Base-by-base conservation (phyloP, 2,329 filamentous ascomycete species). In the Alternaria angustiovoidea region DNA sequence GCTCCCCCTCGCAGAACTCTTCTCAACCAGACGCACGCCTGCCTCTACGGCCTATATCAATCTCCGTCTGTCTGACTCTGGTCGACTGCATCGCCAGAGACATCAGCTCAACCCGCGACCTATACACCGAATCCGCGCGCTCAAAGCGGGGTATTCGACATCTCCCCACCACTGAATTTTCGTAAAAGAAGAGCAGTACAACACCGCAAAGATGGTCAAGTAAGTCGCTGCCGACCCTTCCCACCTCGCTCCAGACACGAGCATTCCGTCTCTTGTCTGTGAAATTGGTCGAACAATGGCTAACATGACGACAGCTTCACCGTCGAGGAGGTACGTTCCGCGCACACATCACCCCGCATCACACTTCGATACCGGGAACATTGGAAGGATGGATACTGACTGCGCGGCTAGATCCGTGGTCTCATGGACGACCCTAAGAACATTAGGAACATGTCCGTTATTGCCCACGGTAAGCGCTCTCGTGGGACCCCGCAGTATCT, bases 141-240 rank as follows among this genome's bases (percentile, higher is more conserved):
- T 51, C 54, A 66, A 74, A 72, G 77, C 76, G 77, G 76, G 77
- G 76, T 77, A 77, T 69, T 71, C 64, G 63, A 66, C 59, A 65
- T 59, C 63, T 66, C 67, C 62, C 64, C 70, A 73, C 67, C 65
- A 71, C 68, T 70, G 66, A 77, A 74, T 76, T 77, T 77, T 75
- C 63, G 63, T 62, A 73, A 68, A 65, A 72, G 65, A 74, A 64
- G 70, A 49, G 76, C 63, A 68, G 61, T 51, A 59, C 62, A 91
- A 88, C 81, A 92, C 93, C 92, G 93, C 86, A 91, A 97, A 93
- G 83, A 99, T 99, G 95, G 95, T 99, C 83, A 97, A 98, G 94
- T 97, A 91, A 91, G 94, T 94, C 57, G 63, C 62, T 59, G 42
- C 61, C 57, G 34, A 58, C 43, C 30, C 58, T 42, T 41, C 22